phyloP scores from a whole-genome alignment of 306 rosid species.

The Mimosa bimucronata region DNA sequence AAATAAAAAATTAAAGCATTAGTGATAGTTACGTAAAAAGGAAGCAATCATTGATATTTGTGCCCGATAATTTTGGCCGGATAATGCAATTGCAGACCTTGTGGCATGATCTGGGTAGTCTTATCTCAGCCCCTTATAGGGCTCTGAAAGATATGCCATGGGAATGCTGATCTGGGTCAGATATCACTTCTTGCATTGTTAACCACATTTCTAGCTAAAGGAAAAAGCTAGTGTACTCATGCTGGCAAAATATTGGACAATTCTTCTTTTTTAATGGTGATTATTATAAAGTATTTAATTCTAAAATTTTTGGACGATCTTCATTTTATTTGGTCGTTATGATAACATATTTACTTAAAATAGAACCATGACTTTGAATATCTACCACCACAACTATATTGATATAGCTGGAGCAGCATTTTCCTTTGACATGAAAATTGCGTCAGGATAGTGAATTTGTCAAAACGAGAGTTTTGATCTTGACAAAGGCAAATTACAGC shows the following conservation, averaged over 20 bases:
- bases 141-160: not conserved
- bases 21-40: not conserved
- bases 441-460: constrained; percentile 9
- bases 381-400: not conserved
- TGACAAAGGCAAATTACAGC: constrained; percentile 2
- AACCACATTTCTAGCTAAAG: constrained; percentile 1
- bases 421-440: constrained; percentile 27
- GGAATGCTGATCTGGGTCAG: constrained; percentile 18
- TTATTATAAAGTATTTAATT: not conserved
- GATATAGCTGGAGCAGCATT: not conserved
- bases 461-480: constrained; percentile 18
- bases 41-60: constrained; percentile 5
- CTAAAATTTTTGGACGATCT: not conserved
- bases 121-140: constrained; percentile 27
- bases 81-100: constrained; percentile 24
- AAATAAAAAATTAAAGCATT: not conserved
- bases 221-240: not conserved
- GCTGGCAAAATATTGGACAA: constrained; percentile 1
- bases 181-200: constrained; percentile 18
- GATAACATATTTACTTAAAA: not conserved
- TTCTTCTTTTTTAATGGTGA: not conserved
- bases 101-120: constrained; percentile 19
- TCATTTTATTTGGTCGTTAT: not conserved
- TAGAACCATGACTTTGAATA: constrained; percentile 14
- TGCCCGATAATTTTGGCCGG: constrained; percentile 23